Conservation (phyloP, 179 eudicot genomes). For the Vitellaria paradoxa region DNA sequence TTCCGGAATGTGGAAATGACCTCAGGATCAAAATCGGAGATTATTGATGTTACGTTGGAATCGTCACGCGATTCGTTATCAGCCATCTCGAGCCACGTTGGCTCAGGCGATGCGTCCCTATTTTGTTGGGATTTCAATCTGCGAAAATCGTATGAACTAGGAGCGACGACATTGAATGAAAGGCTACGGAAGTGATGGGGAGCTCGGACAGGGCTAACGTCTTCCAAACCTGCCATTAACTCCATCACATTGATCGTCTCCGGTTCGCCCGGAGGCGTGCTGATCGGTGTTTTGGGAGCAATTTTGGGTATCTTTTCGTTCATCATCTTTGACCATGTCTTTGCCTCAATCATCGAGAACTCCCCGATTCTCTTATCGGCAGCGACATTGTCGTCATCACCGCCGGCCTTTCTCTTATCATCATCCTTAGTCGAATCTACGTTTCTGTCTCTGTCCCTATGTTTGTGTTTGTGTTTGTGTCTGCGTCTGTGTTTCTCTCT, state of each 20-base stretch:
- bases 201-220: constrained; percentile 44
- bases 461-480: too few relatives aligned
- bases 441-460: not conserved
- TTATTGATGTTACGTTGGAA: constrained; percentile 28
- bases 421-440: not conserved
- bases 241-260: constrained; percentile 80
- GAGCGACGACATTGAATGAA: constrained; percentile 49
- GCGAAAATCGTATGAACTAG: constrained; percentile 34
- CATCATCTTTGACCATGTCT: constrained; percentile 87
- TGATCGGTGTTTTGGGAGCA: constrained; percentile 56
- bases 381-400: not conserved
- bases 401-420: not conserved
- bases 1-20: constrained; percentile 64
- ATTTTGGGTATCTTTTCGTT: constrained; percentile 67
- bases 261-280: constrained; percentile 90
- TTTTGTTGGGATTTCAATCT: constrained; percentile 16
- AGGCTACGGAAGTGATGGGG: constrained; percentile 48
- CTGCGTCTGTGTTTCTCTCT: too few relatives aligned
- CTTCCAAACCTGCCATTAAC: constrained; percentile 91
- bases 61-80: constrained; percentile 13
- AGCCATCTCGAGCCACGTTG: constrained; percentile 23
- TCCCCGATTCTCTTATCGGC: constrained; percentile 26
- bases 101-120: constrained; percentile 16
- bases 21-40: constrained; percentile 64
- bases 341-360: constrained; percentile 69